Base-by-base conservation (phyloP, 352 stramenopile genomes). In the Pythium coloratum region DNA sequence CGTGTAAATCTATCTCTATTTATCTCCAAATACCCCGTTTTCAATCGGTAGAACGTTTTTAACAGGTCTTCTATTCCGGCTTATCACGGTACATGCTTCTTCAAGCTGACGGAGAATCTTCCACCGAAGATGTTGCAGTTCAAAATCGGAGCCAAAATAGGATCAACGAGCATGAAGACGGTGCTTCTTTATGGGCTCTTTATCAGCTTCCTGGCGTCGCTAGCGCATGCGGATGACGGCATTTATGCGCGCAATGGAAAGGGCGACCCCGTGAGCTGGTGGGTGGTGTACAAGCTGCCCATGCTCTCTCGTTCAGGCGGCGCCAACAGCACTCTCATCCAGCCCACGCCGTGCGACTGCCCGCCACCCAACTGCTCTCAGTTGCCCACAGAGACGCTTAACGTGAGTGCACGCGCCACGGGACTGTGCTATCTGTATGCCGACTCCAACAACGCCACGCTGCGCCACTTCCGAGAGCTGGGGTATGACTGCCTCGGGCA, bases 381-480 rank as follows among this genome's bases (percentile, higher is more conserved):
- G 32, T 77, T 88, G 8, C 53, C 76, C 1, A 90, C 77, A 0
- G 64, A 73, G 3, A 36, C 55, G 3, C 76, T 77, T 33, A 56
- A 82, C 30, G 67, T 69, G 30, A 68, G 62, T 2, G 50, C 71
- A n/a, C 73, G 86, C 50, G 76, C 79, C 3, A 57, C 75, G 32
- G 86, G 86, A 0, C 82, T 94, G 16, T 94, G 86, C 71, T 94
- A 94, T 58, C 69, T 94, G 26, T 94, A 94, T 63, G 86, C 84
- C 3, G 86, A 94, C 71, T 76, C 84, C 2, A 71, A 56, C 10
- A 75, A 69, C 1, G 76, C 82, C 0, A 56, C 63, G 38, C 78
- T 94, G 54, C 82, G 72, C 0, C 66, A 94, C 70, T 94, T 94
- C 55, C 78, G 83, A 53, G 76, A 85, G 26, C 32, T 90, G 16